Percentiles rank a stretch among this genome's conserved stretches.
phyloP scores from a whole-genome alignment of 73 alveolate genomes.

The Uronychia setigera region DNA sequence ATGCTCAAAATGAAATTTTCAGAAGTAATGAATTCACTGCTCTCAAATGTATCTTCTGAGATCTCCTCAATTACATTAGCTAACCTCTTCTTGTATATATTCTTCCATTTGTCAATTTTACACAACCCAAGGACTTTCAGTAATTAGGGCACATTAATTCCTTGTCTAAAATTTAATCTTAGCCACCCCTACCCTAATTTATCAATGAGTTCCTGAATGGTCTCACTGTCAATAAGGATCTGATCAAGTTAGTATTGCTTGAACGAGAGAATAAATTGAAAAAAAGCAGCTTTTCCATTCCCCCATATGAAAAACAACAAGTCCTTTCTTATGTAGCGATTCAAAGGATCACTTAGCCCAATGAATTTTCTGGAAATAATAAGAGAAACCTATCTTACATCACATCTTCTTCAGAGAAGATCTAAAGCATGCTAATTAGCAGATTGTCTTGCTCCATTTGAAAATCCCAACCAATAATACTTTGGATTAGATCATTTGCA shows the following conservation, averaged over 20 bases:
- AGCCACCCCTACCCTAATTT: neutral
- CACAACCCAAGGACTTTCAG: neutral
- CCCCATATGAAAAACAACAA: neutral
- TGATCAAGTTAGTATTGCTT: neutral
- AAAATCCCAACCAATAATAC: neutral
- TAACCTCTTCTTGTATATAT: neutral
- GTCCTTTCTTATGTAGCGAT: neutral
- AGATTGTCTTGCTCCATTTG: neutral
- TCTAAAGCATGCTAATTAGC: neutral
- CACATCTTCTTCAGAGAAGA: neutral
- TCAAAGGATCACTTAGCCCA: neutral
- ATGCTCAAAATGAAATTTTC: neutral
- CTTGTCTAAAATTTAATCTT: neutral
- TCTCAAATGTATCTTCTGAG: neutral
- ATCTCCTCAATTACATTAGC: neutral
- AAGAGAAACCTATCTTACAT: neutral
- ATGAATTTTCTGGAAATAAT: neutral
- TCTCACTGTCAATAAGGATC: neutral
- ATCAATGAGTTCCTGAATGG: neutral
- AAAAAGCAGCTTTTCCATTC: neutral
- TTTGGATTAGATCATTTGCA: too few species aligned
- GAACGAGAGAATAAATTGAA: neutral
- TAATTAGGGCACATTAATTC: neutral
- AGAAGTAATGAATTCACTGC: neutral
- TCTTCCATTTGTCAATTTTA: neutral